Conservation (phyloP, 495 filamentous ascomycete genomes). For the Aspergillus conjunctus region DNA sequence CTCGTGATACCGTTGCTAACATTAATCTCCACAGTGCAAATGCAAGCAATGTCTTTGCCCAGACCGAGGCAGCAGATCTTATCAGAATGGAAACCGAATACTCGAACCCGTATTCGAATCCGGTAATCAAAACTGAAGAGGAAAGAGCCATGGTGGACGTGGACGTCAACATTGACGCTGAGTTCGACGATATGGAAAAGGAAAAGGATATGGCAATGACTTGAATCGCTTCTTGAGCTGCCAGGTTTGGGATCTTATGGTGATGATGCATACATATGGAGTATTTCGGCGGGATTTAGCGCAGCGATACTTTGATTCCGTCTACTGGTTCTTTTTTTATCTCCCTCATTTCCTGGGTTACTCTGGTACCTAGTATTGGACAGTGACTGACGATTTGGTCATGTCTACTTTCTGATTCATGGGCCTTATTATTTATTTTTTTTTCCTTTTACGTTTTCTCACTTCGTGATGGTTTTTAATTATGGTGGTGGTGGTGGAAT, state of each 20-base stretch:
- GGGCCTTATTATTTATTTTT: too few relatives aligned
- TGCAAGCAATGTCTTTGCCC: background rate
- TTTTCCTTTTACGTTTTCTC: too few relatives aligned
- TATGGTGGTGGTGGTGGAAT: too few relatives aligned
- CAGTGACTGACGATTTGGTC: too few relatives aligned
- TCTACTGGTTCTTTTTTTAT: too few relatives aligned
- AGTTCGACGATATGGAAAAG: constrained; percentile 16
- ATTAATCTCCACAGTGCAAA: background rate
- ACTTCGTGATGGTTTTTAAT: too few relatives aligned
- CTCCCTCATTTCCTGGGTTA: too few relatives aligned
- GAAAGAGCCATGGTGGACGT: constrained; percentile 8
- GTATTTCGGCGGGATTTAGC: too few relatives aligned
- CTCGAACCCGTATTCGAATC: background rate
- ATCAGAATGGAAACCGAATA: background rate
- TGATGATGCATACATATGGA: too few relatives aligned
- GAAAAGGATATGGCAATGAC: constrained; percentile 5
- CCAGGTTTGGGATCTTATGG: background rate
- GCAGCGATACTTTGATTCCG: too few relatives aligned
- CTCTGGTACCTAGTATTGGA: too few relatives aligned
- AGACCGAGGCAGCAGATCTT: constrained; percentile 4
- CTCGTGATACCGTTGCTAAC: background rate
- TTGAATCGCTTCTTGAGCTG: background rate
- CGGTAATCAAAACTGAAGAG: constrained; percentile 1
- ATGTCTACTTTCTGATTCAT: too few relatives aligned
- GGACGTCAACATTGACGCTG: constrained; percentile 11